Evolutionary conservation across 1,284 basidiomycete genomes (phyloP), one percentile per base, ranked within the genome.

Genomic region (Apiotrichum porosum): DNA sequence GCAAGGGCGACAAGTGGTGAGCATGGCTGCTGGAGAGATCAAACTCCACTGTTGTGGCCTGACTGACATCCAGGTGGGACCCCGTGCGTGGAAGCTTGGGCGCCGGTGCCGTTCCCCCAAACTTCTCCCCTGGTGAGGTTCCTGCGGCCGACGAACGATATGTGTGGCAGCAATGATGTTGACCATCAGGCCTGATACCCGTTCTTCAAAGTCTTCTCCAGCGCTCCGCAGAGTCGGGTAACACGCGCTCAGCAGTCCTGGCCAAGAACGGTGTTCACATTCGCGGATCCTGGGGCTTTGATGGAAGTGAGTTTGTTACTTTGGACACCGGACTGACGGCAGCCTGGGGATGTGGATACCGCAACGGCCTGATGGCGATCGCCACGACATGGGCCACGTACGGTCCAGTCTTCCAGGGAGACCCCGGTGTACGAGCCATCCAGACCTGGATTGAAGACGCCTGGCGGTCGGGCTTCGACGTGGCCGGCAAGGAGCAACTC

Each of bases 321-420:
- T 1, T n/a, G n/a, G n/a, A n/a, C 39, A 13, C 12, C 12, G 22
- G 14, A 30, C 9, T 22, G 5, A 8, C 38, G 4, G 42, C 17
- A 66, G 63, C 61, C 6, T 74, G 72, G 71, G 71, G 72, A 13
- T 75, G 73, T 49, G 71, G 72, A 15, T 91, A 92, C 65, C 83
- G 88, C 26, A 92, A 91, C 65, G 89, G 85, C 60, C 60, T 88
- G 47, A 92, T 93, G 85, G 76, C 79, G 4, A 88, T 88, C 55
- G 77, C 85, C 1, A 78, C 82, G 6, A 76, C 92, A 22, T 12
- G 77, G 37, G 38, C 58, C 8, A 22, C 54, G 4, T 65, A 68
- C 47, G 40, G 42, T 10, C 17, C 47, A 3, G 37, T 63, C 2
- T 68, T 68, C 47, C 37, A 56, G 19, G 31, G 76, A 6, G 71